A percentile compares a stretch with the other conserved stretches of the same genome.
phyloP scores from a whole-genome alignment of 768 basidiomycete genomes.

The Amanita pseudoporphyria region DNA sequence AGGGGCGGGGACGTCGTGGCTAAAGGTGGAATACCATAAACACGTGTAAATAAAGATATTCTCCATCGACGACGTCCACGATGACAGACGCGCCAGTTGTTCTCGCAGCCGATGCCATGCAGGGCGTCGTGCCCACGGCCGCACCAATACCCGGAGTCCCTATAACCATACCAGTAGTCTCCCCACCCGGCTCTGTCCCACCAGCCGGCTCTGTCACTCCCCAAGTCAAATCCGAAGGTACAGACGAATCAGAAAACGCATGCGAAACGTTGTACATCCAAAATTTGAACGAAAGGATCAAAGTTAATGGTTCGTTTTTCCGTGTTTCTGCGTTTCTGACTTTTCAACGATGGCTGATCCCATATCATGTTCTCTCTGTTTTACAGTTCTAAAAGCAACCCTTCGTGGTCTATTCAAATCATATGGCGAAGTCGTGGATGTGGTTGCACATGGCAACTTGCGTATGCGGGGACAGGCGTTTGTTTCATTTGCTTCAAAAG shows the following conservation, averaged over 20 bases:
- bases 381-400: conserved; percentile 77
- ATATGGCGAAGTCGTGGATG: conserved; percentile 88
- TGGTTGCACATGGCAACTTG: conserved; percentile 91
- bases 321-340: background rate
- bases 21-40: too few species aligned
- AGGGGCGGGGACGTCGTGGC: too few species aligned
- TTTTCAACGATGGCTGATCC: background rate
- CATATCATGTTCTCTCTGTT: background rate
- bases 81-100: conserved; percentile 17
- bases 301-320: conserved; percentile 49
- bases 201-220: background rate
- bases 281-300: conserved; percentile 93
- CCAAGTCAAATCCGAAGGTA: background rate
- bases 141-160: conserved; percentile 12
- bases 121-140: conserved; percentile 19
- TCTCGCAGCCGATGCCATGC: conserved; percentile 18
- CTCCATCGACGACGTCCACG: too few species aligned
- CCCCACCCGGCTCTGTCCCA: conserved; percentile 12
- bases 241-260: conserved; percentile 31
- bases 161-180: conserved; percentile 3
- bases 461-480: conserved; percentile 99
- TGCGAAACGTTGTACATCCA: conserved; percentile 93
- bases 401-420: conserved; percentile 84
- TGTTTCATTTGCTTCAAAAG: conserved; percentile 78
- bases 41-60: too few species aligned